Conservation (phyloP, 1,284 basidiomycete genomes). For the Sporisorium graminicola region DNA sequence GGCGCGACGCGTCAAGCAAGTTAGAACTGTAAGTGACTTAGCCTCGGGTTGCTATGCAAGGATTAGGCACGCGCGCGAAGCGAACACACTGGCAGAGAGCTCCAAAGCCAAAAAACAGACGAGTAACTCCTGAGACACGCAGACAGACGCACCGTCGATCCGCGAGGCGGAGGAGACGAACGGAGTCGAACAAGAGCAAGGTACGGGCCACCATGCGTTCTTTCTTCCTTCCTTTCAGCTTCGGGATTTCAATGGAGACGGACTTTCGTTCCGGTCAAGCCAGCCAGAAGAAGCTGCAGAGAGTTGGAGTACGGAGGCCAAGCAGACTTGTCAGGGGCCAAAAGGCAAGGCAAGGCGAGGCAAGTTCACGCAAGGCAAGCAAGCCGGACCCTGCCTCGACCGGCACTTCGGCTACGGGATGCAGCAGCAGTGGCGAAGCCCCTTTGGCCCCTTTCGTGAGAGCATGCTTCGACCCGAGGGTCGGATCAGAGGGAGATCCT, state of each 20-base stretch:
- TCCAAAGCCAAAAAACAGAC: not conserved
- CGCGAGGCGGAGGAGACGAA: not conserved
- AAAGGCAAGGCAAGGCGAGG: too few relatives aligned
- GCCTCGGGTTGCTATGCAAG: not conserved
- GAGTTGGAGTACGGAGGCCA: slow-evolving; percentile 10
- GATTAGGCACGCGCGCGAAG: not conserved
- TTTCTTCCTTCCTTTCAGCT: not conserved
- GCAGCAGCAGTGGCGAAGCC: not conserved
- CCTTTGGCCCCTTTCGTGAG: not conserved
- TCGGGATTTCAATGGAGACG: not conserved
- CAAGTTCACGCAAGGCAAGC: too few relatives aligned
- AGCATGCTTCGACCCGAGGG: not conserved
- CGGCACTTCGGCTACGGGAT: slow-evolving; percentile 26
- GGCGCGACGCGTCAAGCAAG: slow-evolving; percentile 6
- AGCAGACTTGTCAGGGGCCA: slow-evolving; percentile 10
- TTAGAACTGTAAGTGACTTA: too few relatives aligned
- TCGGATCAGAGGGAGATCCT: not conserved
- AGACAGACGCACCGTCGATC: slow-evolving; percentile 7
- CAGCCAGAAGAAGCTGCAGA: not conserved
- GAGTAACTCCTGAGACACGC: not conserved
- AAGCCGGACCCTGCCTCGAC: slow-evolving; percentile 30
- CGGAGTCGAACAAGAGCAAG: not conserved
- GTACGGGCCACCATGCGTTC: not conserved
- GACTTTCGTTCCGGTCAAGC: not conserved
- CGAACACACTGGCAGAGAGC: not conserved